Percentiles rank a stretch among this genome's conserved stretches.
These are phyloP conservation scores for Nitzschia sp. DNA, from an alignment of 108 stramenopile species.

Conservation along the genomic window DNA sequence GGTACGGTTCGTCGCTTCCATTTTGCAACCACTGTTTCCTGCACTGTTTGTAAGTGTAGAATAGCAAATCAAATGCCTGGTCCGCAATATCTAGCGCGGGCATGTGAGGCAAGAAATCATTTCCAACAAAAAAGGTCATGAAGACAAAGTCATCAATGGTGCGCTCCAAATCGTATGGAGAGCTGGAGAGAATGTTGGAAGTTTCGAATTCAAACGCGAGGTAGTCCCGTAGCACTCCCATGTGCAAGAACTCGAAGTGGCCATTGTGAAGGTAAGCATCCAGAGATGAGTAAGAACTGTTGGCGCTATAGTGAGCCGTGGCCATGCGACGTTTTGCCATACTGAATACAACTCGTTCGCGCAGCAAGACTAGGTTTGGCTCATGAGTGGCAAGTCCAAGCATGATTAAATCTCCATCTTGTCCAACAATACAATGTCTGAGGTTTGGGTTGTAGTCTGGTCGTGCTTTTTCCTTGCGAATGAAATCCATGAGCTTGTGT, in stretches of 20 bases:
- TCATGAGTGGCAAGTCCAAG: slow-evolving; percentile 96
- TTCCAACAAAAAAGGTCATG: slow-evolving; percentile 97
- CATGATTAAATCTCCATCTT: slow-evolving; percentile 99
- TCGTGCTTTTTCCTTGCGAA: slow-evolving; percentile 67
- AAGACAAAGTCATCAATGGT: slow-evolving; percentile 99
- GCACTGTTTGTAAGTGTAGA: slow-evolving; percentile 87
- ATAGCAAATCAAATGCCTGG: slow-evolving; percentile 92
- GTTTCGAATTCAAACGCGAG: slow-evolving; percentile 89
- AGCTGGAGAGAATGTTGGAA: slow-evolving; percentile 48
- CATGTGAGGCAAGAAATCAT: slow-evolving; percentile 98
- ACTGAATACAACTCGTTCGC: slow-evolving; percentile 93
- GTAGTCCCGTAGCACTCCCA: slow-evolving; percentile 94
- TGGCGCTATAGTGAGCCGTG: slow-evolving; percentile 20
- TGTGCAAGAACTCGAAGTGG: slow-evolving; percentile 95
- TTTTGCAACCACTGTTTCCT: slow-evolving; percentile 70
- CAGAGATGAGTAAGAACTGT: slow-evolving; percentile 8
- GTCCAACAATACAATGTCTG: slow-evolving; percentile 97
- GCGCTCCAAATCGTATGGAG: slow-evolving; percentile 77
- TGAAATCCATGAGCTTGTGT: slow-evolving; percentile 99
- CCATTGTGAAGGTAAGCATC: slow-evolving; percentile 78
- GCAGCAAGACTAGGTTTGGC: slow-evolving; percentile 88
- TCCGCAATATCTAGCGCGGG: slow-evolving; percentile 96
- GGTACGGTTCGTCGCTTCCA: slow-evolving; percentile 62
- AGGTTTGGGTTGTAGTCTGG: slow-evolving; percentile 87
- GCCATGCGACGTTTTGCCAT: slow-evolving; percentile 22